Evolutionary conservation across 2,329 filamentous ascomycete genomes (phyloP), one percentile per base, ranked within the genome.

Genomic region (Nectriaceae sp.): DNA sequence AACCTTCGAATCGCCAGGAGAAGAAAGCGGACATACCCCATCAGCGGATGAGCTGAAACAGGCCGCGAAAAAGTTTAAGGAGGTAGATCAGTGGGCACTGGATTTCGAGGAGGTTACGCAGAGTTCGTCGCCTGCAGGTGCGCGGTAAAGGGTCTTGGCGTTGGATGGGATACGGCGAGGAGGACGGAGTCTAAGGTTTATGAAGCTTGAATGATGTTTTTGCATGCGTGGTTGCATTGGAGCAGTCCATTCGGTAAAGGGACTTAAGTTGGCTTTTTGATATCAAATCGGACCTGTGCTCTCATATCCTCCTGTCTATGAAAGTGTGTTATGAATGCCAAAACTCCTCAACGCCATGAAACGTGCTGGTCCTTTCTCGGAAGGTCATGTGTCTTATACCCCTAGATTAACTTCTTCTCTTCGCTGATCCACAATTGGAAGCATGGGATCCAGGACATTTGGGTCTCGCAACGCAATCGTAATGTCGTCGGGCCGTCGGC

Each of bases 381-480:
- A 31, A 31, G 15, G 15, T 31, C 26, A 31, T 31, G 26, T 10
- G 10, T 13, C 36, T 48, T 37, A 50, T 20, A 44, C 36, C 13
- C 33, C 39, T 40, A 66, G 49, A 37, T 54, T 62, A 8, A 70
- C 51, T 20, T 61, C 60, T 39, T 96, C 90, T 50, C 85, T 71
- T 21, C 67, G 79, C 46, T 84, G 83, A 47, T 89, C 84, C n/a
- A 91, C 81, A 4, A 89, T 71, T 3, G 84, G 85, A 40, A 96
- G 69, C 36, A 90, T 64, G 21, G 85, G 80, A 13, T 83, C 83
- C 36, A 96, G 74, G 46, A 84, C 77, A 62, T 95, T 94, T 2
- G 90, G 81, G 69, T 97, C 90, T 59, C 91, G 79, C 71, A 96
- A 76, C 20, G 87, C 80, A 35, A 88, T 80, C 2, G 89, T 87